Conservation (phyloP, 768 basidiomycete species). For the Amanita fuliginea region DNA sequence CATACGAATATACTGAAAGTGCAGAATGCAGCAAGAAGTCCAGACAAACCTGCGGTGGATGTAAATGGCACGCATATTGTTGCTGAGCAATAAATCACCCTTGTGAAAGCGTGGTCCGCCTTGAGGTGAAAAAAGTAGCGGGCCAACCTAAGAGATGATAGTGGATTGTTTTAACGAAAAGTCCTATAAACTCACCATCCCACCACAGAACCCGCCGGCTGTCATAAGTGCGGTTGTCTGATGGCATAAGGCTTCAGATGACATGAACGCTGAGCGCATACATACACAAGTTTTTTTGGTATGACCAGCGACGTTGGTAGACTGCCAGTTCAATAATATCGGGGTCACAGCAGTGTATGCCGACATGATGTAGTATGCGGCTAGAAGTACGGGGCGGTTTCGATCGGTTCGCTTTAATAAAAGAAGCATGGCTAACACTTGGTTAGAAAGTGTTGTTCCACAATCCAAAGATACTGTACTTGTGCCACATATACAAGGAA, state of each 20-base stretch:
- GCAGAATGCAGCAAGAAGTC: constrained; percentile 11
- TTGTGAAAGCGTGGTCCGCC: constrained; percentile 13
- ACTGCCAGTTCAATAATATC: constrained; percentile 21
- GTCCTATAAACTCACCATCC: constrained; percentile 11
- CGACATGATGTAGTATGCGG: constrained; percentile 21
- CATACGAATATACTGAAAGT: constrained; percentile 9
- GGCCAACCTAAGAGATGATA: constrained; percentile 12
- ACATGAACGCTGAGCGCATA: not conserved
- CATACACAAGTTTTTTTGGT: constrained; percentile 19
- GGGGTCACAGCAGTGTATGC: constrained; percentile 14
- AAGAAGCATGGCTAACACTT: constrained; percentile 16
- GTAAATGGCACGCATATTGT: not conserved
- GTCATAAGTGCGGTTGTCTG: constrained; percentile 18
- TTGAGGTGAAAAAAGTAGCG: constrained; percentile 13
- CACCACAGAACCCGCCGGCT: constrained; percentile 16
- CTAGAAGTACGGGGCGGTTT: constrained; percentile 17
- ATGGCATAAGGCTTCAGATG: not conserved
- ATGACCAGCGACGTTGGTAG: constrained; percentile 24
- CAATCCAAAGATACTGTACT: constrained; percentile 8
- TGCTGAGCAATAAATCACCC: constrained; percentile 6
- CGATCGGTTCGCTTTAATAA: constrained; percentile 12
- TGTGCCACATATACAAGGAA: constrained; percentile 15
- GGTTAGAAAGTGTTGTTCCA: not conserved
- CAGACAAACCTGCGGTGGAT: constrained; percentile 8
- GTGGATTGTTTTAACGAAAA: not conserved